phyloP scores from a whole-genome alignment of 345 rosid genomes.

The Xanthoceras sorbifolium region DNA sequence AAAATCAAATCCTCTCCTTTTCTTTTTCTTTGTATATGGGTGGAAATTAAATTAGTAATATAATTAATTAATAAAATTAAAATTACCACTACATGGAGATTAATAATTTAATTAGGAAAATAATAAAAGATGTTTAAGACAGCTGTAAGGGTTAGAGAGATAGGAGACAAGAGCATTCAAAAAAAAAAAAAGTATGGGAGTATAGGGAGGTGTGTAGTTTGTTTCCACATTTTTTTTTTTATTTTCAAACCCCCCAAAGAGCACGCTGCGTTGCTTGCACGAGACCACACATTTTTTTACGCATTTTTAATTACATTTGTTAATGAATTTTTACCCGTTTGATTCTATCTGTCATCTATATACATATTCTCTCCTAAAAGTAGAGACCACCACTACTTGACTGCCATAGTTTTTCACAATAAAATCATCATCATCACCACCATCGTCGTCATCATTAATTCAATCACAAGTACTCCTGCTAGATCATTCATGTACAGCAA shows the following conservation, averaged over 20 bases:
- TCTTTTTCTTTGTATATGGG: not conserved
- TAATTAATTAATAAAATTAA: no score
- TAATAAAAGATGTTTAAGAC: slow-evolving; percentile 22
- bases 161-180: slow-evolving; percentile 53
- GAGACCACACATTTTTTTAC: not conserved
- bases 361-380: no score
- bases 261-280: slow-evolving; percentile 45
- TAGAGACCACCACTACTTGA: no score
- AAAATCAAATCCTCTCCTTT: not conserved
- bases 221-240: slow-evolving; percentile 17
- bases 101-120: no score
- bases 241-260: slow-evolving; percentile 34
- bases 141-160: slow-evolving; percentile 47
- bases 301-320: not conserved
- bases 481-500: no score
- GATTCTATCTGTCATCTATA: not conserved
- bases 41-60: not conserved
- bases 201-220: slow-evolving; percentile 33
- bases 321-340: not conserved
- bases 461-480: no score
- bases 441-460: no score
- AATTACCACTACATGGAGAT: not conserved
- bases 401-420: no score
- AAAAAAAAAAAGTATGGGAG: slow-evolving; percentile 21
- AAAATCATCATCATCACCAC: no score